Percentiles rank a stretch among this genome's conserved stretches.
These are phyloP conservation scores for Acacia acuminata DNA, from an alignment of 306 rosid species.

Conservation along the genomic window DNA sequence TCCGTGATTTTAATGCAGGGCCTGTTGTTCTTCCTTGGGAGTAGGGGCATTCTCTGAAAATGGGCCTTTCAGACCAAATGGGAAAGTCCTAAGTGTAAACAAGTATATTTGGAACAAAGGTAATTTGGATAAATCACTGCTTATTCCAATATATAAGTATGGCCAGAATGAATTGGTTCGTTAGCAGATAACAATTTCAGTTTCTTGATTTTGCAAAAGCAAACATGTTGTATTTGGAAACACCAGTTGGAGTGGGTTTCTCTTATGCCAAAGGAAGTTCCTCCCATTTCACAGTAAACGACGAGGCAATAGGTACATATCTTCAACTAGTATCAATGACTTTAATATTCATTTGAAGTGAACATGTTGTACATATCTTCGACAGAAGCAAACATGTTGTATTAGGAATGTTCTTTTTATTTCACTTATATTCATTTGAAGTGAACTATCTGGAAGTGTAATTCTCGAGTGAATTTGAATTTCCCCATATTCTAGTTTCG, in stretches of 20 bases:
- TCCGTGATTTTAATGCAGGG: slow-evolving; percentile 42
- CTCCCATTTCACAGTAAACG: slow-evolving; percentile 58
- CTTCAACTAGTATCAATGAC: slow-evolving; percentile 9
- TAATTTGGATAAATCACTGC: not conserved
- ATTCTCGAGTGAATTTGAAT: no score
- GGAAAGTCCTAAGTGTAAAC: slow-evolving; percentile 55
- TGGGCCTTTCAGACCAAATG: slow-evolving; percentile 87
- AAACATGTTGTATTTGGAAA: slow-evolving; percentile 69
- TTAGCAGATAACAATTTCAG: not conserved
- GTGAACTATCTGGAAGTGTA: no score
- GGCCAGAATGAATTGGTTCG: slow-evolving; percentile 10
- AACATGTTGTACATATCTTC: no score
- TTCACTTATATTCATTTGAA: no score
- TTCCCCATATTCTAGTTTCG: no score
- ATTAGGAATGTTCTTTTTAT: no score
- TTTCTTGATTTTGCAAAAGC: slow-evolving; percentile 49
- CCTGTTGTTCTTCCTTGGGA: slow-evolving; percentile 91
- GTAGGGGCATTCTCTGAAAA: slow-evolving; percentile 85
- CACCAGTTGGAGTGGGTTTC: slow-evolving; percentile 83
- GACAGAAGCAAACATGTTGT: no score
- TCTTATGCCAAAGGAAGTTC: slow-evolving; percentile 59
- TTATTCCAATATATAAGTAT: slow-evolving; percentile 27
- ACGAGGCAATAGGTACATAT: slow-evolving; percentile 63
- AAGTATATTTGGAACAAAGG: slow-evolving; percentile 84
- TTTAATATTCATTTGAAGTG: no score